Evolutionary conservation across 2,329 filamentous ascomycete genomes (phyloP).

Genomic region (Aspergillus aculeatus): DNA sequence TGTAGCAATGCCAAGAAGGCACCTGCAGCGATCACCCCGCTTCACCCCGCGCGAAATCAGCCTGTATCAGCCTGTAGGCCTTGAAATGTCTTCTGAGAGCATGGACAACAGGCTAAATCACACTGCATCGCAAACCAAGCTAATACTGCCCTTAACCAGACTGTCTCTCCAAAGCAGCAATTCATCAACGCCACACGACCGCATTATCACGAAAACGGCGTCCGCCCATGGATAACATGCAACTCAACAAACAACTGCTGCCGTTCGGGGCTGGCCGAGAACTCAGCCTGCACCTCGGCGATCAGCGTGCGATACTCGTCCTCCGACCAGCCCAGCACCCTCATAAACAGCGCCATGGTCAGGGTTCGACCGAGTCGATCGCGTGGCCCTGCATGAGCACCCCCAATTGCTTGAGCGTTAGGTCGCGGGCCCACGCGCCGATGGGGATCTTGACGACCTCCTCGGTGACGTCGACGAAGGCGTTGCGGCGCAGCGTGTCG

Average conservation of each 20-base stretch:
- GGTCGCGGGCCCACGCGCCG: conserved; percentile 32
- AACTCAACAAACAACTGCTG: conserved; percentile 22
- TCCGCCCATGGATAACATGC: conserved; percentile 22
- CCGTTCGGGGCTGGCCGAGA: conserved; percentile 9
- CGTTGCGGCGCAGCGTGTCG: conserved; percentile 29
- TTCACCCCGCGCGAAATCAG: no score
- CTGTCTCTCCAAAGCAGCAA: no score
- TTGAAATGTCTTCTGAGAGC: no score
- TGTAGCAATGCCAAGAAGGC: no score
- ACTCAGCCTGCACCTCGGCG: conserved; percentile 18
- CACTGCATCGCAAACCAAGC: no score
- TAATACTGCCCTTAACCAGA: no score
- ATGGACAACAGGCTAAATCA: no score
- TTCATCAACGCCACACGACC: no score
- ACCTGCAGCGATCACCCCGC: no score
- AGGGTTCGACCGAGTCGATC: conserved; percentile 22
- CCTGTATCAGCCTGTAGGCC: no score
- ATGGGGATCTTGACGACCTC: conserved; percentile 29
- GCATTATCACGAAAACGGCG: conserved; percentile 1
- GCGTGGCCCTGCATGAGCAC: conserved; percentile 21
- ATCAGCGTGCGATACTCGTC: conserved; percentile 24
- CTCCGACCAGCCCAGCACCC: conserved; percentile 24
- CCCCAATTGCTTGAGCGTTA: conserved; percentile 41
- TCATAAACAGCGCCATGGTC: conserved; percentile 21
- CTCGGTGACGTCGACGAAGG: conserved; percentile 34